Evolutionary conservation across 2,329 filamentous ascomycete species (phyloP).

Genomic region (Colletotrichum horii): DNA sequence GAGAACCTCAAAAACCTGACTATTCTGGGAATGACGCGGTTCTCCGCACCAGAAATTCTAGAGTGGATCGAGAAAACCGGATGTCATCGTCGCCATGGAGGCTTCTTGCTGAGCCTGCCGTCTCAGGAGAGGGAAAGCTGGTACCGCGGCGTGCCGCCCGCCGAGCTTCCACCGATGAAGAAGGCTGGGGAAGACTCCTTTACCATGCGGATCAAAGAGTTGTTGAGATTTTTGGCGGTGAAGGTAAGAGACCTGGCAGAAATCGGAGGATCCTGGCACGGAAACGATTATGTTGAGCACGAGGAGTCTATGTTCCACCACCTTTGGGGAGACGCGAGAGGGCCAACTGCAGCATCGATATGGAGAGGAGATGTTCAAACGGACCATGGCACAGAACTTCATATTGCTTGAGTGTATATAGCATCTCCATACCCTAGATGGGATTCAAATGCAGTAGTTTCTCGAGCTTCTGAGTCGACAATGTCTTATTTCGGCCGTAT

Average conservation of each 20-base stretch:
- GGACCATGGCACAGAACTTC: background rate
- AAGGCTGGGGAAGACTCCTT: background rate
- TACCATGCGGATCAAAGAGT: background rate
- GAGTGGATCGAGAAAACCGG: background rate
- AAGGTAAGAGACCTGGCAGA: background rate
- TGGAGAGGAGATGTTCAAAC: background rate
- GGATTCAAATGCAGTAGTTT: background rate
- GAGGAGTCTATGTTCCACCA: background rate
- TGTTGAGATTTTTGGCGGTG: background rate
- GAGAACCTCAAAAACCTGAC: background rate
- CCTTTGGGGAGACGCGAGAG: background rate
- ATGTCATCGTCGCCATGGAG: background rate
- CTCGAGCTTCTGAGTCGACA: background rate
- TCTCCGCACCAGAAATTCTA: background rate
- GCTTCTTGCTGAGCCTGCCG: background rate
- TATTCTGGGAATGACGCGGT: background rate
- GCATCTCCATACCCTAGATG: background rate
- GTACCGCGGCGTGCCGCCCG: background rate
- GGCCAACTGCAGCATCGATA: background rate
- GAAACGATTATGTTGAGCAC: background rate
- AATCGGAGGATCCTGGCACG: background rate
- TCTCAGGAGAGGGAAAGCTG: background rate
- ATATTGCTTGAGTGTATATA: background rate
- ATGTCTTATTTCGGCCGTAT: background rate
- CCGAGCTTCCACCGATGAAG: background rate